Conservation (phyloP, 2,329 filamentous ascomycete genomes). For the Exophiala xenobiotica region DNA sequence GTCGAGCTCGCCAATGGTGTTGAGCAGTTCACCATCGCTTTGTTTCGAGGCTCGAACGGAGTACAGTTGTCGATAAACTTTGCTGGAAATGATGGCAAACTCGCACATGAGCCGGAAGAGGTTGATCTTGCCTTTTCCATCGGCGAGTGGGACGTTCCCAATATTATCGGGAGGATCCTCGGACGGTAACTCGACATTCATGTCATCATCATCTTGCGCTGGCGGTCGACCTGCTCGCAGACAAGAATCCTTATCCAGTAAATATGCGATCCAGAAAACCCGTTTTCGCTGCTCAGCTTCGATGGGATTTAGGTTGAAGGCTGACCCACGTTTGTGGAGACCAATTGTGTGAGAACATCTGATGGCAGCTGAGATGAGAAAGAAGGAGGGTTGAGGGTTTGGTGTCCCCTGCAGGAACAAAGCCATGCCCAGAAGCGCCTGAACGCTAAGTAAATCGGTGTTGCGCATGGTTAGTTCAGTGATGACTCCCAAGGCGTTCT, state of each 20-base stretch:
- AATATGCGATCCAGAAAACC: constrained; percentile 75
- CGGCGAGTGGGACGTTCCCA: constrained; percentile 85
- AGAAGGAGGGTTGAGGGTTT: constrained; percentile 91
- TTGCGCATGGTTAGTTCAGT: constrained; percentile 94
- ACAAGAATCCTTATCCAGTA: constrained; percentile 72
- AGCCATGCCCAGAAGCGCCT: constrained; percentile 88
- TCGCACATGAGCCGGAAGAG: constrained; percentile 91
- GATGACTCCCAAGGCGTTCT: constrained; percentile 93
- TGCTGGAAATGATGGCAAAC: constrained; percentile 87
- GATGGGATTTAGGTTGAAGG: constrained; percentile 88
- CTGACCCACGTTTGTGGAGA: constrained; percentile 86
- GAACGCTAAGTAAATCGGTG: constrained; percentile 90
- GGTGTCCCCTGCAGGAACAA: constrained; percentile 94
- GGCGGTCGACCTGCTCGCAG: constrained; percentile 70
- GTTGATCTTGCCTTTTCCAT: constrained; percentile 91
- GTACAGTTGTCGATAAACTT: constrained; percentile 90
- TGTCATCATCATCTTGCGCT: constrained; percentile 74
- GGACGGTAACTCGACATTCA: constrained; percentile 94
- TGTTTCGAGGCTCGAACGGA: constrained; percentile 89
- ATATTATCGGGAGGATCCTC: constrained; percentile 89
- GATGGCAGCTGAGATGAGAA: constrained; percentile 87
- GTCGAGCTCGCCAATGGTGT: constrained; percentile 93
- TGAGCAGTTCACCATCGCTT: constrained; percentile 86
- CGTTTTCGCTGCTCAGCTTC: constrained; percentile 88
- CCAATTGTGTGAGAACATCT: constrained; percentile 90